Conservation (phyloP, 2,329 filamentous ascomycete species). For the Pseudopithomyces chartarum region DNA sequence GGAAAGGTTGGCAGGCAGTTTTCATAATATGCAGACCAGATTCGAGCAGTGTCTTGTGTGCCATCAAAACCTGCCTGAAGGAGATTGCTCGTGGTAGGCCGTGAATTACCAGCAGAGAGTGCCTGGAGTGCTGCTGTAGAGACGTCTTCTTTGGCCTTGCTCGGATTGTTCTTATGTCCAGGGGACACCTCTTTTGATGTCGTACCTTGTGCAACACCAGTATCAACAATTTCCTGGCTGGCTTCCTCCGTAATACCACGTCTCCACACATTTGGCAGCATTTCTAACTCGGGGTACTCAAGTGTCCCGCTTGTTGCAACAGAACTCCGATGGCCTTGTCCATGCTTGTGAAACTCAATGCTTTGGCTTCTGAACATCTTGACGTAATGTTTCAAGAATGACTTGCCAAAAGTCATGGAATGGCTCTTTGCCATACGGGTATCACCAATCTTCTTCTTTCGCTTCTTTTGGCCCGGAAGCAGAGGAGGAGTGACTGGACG, state of each 20-base stretch:
- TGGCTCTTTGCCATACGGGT: constrained; percentile 67
- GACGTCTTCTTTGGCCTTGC: constrained; percentile 20
- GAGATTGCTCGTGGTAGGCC: constrained; percentile 16
- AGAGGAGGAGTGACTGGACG: constrained; percentile 24
- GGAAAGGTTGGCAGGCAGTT: constrained; percentile 36
- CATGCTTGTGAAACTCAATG: constrained; percentile 44
- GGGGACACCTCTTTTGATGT: constrained; percentile 5
- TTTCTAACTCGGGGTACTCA: constrained; percentile 54
- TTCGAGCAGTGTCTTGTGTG: constrained; percentile 29
- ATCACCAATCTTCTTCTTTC: constrained; percentile 65
- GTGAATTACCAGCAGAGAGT: constrained; percentile 16
- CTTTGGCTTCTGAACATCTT: constrained; percentile 49
- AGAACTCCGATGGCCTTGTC: constrained; percentile 51
- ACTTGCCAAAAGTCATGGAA: constrained; percentile 49
- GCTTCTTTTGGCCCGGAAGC: constrained; percentile 34
- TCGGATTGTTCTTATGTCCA: constrained; percentile 13
- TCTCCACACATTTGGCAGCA: constrained; percentile 47
- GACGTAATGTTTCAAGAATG: constrained; percentile 51
- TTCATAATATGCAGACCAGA: constrained; percentile 44
- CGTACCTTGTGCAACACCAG: not conserved
- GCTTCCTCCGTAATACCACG: constrained; percentile 14
- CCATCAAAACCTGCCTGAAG: not conserved
- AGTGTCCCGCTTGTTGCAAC: constrained; percentile 50
- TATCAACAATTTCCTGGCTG: constrained; percentile 1
- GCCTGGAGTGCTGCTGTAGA: constrained; percentile 33